Conservation (phyloP, 352 stramenopile species). For the Blastocystis sp. region DNA sequence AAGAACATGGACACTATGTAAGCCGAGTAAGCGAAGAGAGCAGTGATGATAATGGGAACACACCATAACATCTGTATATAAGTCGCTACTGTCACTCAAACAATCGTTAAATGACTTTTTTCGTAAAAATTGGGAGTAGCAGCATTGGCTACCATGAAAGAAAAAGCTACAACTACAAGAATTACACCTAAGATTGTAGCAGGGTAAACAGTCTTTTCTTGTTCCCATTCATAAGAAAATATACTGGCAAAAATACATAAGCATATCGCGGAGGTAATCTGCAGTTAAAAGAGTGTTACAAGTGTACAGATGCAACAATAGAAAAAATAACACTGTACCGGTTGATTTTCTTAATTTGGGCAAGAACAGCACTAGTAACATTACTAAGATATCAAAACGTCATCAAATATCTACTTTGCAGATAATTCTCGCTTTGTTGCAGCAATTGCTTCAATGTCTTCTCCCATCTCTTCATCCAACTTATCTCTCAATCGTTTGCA, state of each 20-base stretch:
- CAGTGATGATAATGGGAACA: not conserved
- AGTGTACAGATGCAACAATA: not conserved
- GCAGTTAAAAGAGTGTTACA: not conserved
- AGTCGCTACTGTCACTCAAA: not conserved
- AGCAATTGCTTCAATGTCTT: not conserved
- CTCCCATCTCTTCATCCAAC: not conserved
- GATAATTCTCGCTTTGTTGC: not conserved
- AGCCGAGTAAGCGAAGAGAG: not conserved
- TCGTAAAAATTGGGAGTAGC: not conserved
- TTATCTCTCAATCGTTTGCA: not conserved
- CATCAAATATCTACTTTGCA: not conserved
- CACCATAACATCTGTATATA: constrained; percentile 17
- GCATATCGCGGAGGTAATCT: not conserved
- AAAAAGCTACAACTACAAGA: not conserved
- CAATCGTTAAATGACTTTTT: not conserved
- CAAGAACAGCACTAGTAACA: not conserved
- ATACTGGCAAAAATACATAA: not conserved
- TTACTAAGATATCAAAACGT: not conserved
- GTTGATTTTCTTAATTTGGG: not conserved
- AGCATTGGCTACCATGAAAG: not conserved
- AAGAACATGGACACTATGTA: constrained; percentile 4
- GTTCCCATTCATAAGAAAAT: not conserved
- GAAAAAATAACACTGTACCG: not conserved
- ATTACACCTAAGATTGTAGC: constrained; percentile 13
- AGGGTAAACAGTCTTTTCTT: not conserved